Conservation (phyloP, 208 protist species). For the Leishmania tarentolae region DNA sequence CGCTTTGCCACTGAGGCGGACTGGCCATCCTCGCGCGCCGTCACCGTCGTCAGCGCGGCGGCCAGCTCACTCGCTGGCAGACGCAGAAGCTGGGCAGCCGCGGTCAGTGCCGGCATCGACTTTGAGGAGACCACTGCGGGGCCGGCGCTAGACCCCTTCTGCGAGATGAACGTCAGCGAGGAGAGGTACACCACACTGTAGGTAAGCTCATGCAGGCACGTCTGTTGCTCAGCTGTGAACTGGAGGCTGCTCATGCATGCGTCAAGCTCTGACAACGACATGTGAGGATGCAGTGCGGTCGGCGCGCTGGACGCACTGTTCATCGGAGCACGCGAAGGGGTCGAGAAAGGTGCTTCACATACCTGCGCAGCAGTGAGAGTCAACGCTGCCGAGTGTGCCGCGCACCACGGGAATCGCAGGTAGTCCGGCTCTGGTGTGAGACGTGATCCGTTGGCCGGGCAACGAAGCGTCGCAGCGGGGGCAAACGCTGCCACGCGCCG, state of each 20-base stretch:
- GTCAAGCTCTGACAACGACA: not conserved
- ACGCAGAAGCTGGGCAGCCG: conserved; percentile 13
- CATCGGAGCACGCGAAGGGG: not conserved
- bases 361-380: not conserved
- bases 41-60: conserved; percentile 20
- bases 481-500: conserved; percentile 2
- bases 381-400: conserved; percentile 2
- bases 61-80: conserved; percentile 11
- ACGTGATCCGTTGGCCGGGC: not conserved
- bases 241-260: conserved; percentile 1
- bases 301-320: not conserved
- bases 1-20: not conserved
- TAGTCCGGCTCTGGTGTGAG: conserved; percentile 5
- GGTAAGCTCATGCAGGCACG: conserved; percentile 8
- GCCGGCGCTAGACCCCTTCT: not conserved
- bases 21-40: not conserved
- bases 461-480: not conserved
- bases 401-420: conserved; percentile 3
- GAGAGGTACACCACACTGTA: conserved; percentile 7
- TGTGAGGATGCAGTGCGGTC: not conserved
- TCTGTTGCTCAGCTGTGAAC: conserved; percentile 6
- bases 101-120: conserved; percentile 3
- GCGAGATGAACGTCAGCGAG: conserved; percentile 8
- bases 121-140: conserved; percentile 3
- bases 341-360: not conserved